phyloP scores from a whole-genome alignment of 2,329 filamentous ascomycete genomes.

The Penicillium capsulatum region DNA sequence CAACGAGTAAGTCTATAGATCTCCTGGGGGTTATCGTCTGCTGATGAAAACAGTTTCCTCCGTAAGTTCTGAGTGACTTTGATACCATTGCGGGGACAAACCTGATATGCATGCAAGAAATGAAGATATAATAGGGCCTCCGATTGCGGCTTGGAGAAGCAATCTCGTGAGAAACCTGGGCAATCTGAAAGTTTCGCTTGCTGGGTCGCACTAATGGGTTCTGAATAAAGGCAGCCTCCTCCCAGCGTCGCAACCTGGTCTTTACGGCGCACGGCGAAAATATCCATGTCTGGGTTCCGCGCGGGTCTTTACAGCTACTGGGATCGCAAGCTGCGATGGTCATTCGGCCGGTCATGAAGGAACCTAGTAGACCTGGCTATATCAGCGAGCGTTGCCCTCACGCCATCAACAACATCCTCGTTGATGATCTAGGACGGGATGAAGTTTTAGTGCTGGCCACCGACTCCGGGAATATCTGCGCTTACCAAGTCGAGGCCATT shows the following conservation, averaged over 20 bases:
- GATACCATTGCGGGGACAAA: neutral
- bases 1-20: slow-evolving; percentile 32
- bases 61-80: slow-evolving; percentile 13
- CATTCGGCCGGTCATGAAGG: slow-evolving; percentile 41
- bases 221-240: slow-evolving; percentile 39
- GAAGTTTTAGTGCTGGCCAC: slow-evolving; percentile 66
- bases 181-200: neutral
- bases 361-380: slow-evolving; percentile 47
- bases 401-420: slow-evolving; percentile 64
- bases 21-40: slow-evolving; percentile 11
- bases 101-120: slow-evolving; percentile 13
- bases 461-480: slow-evolving; percentile 72
- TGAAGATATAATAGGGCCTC: slow-evolving; percentile 23
- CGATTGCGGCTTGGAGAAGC: slow-evolving; percentile 40
- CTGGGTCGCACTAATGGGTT: neutral
- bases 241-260: slow-evolving; percentile 46
- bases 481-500: slow-evolving; percentile 60
- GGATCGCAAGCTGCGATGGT: slow-evolving; percentile 39
- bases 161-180: slow-evolving; percentile 36
- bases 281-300: slow-evolving; percentile 45
- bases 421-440: slow-evolving; percentile 64
- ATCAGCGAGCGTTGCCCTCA: slow-evolving; percentile 55
- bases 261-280: slow-evolving; percentile 42
- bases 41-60: slow-evolving; percentile 24
- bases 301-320: slow-evolving; percentile 39